phyloP scores from a whole-genome alignment of 805 yeast species.

The Debaryomyces castellii region DNA sequence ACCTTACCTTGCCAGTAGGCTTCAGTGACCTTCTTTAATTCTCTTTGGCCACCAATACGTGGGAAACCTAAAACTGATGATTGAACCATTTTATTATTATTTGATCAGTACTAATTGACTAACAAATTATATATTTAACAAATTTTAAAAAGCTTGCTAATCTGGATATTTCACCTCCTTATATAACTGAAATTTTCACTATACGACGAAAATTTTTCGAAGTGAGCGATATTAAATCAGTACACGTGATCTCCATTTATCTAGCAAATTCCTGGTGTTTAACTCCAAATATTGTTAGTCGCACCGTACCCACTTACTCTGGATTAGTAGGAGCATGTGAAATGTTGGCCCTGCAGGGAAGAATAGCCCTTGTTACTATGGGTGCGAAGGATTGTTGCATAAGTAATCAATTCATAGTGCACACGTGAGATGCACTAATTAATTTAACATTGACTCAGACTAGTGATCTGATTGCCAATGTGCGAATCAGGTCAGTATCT shows the following conservation, averaged over 20 bases:
- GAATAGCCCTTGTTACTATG: not conserved
- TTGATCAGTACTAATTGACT: slow-evolving; percentile 1
- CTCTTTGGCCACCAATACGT: slow-evolving; percentile 99
- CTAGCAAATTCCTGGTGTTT: not conserved
- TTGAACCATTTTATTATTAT: slow-evolving; percentile 69
- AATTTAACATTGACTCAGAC: not conserved
- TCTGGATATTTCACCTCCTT: not conserved
- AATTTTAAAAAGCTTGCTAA: not conserved
- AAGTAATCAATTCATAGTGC: not conserved
- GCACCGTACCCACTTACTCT: not conserved
- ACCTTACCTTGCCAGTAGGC: slow-evolving; percentile 98
- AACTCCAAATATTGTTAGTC: not conserved
- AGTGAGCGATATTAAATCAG: not conserved
- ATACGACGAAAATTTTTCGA: slow-evolving; percentile 1
- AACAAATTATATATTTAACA: slow-evolving; percentile 1
- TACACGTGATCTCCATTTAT: not conserved
- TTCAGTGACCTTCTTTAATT: slow-evolving; percentile 97
- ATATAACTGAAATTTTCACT: not conserved
- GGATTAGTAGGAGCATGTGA: not conserved
- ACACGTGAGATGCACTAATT: not conserved
- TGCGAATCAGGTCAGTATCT: not conserved
- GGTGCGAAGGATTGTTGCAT: not conserved
- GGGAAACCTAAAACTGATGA: slow-evolving; percentile 99
- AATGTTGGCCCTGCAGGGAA: not conserved
- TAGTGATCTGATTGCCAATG: no score